Evolutionary conservation across 495 filamentous ascomycete species (phyloP).

Genomic region (Hypoxylon subgilvum): DNA sequence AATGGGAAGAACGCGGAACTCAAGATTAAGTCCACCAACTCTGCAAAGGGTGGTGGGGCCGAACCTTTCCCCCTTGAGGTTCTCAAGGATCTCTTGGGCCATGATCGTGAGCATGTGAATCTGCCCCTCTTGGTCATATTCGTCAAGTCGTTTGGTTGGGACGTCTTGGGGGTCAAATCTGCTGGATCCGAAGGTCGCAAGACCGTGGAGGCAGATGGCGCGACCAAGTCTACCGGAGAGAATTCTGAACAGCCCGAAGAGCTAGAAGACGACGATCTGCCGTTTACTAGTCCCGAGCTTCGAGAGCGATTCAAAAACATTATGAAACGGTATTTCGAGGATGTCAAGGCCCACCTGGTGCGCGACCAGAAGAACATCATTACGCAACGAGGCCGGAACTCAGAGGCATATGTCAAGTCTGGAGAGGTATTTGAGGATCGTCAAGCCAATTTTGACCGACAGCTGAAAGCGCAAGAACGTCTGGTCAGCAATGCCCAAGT

Average conservation of each 20-base stretch:
- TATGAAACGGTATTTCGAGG: conserved; percentile 87
- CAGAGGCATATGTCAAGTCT: conserved; percentile 97
- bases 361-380: conserved; percentile 87
- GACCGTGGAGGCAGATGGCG: conserved; percentile 83
- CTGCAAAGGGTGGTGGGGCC: conserved; percentile 61
- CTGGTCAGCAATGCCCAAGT: conserved; percentile 89
- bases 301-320: conserved; percentile 89
- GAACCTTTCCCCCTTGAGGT: conserved; percentile 97
- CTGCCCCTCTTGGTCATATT: conserved; percentile 90
- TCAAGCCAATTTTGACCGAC: conserved; percentile 92
- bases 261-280: conserved; percentile 61
- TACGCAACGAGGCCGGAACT: conserved; percentile 86
- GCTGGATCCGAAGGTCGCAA: conserved; percentile 76
- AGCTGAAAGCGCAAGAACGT: conserved; percentile 88
- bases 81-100: conserved; percentile 90
- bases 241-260: conserved; percentile 54
- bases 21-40: conserved; percentile 54
- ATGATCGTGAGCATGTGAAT: conserved; percentile 91
- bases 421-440: conserved; percentile 98
- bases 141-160: conserved; percentile 95
- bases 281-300: conserved; percentile 74
- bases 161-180: conserved; percentile 81
- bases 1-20: conserved; percentile 61
- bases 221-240: conserved; percentile 57
- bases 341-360: conserved; percentile 85